Conservation (phyloP, 2,329 filamentous ascomycete genomes). For the Calonectria hongkongensis region DNA sequence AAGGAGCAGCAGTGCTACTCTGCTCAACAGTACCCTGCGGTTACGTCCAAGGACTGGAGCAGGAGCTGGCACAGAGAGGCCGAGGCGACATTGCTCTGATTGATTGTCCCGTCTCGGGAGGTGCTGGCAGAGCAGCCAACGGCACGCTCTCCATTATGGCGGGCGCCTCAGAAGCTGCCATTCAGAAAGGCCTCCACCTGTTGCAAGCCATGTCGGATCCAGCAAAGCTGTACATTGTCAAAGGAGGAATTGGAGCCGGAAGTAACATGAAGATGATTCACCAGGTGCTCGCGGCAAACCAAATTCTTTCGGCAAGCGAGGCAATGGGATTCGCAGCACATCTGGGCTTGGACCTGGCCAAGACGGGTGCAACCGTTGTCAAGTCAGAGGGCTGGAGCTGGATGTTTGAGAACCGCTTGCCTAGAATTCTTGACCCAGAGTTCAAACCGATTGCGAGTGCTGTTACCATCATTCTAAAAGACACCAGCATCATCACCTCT, state of each 20-base stretch:
- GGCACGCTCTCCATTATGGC: conserved; percentile 84
- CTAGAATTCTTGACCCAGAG: conserved; percentile 71
- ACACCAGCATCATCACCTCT: conserved; percentile 59
- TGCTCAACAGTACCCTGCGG: conserved; percentile 29
- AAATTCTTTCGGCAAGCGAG: conserved; percentile 77
- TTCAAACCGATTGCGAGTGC: conserved; percentile 75
- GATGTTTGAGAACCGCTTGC: conserved; percentile 77
- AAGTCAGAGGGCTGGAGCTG: conserved; percentile 72
- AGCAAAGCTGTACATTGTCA: conserved; percentile 77
- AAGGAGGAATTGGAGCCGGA: conserved; percentile 76
- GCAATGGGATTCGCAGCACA: conserved; percentile 75
- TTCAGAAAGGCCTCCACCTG: conserved; percentile 74
- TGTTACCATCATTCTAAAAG: conserved; percentile 76
- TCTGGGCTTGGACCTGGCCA: conserved; percentile 69
- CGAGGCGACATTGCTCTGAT: conserved; percentile 57
- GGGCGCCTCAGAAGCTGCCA: conserved; percentile 73
- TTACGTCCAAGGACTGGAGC: conserved; percentile 14
- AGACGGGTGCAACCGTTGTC: conserved; percentile 65
- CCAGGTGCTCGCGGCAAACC: conserved; percentile 78
- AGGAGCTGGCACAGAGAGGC: neutral
- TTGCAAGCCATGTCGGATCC: conserved; percentile 78
- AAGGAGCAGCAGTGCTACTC: conserved; percentile 18
- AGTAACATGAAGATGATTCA: conserved; percentile 82
- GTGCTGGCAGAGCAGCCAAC: conserved; percentile 67
- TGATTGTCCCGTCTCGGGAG: conserved; percentile 55